A percentile compares a stretch with the other conserved stretches of the same genome.
These are phyloP conservation scores for Deakozyma indianensis DNA, from an alignment of 805 yeast genomes.

Conservation along the genomic window DNA sequence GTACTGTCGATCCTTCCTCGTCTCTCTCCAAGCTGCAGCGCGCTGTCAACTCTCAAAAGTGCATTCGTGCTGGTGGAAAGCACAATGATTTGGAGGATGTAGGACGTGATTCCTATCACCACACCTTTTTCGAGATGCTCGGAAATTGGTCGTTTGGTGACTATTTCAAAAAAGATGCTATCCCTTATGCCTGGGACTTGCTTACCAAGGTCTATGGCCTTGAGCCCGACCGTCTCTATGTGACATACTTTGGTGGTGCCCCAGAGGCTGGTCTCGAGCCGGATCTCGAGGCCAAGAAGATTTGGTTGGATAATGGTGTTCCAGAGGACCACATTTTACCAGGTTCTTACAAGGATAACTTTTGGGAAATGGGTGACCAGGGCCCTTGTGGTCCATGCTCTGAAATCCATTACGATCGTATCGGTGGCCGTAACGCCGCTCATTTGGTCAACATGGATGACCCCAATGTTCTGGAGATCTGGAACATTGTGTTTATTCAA, in stretches of 20 bases:
- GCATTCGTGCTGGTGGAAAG: slow-evolving; percentile 99
- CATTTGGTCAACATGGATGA: slow-evolving; percentile 87
- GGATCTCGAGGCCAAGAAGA: slow-evolving; percentile 81
- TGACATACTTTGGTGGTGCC: slow-evolving; percentile 95
- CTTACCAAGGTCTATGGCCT: slow-evolving; percentile 76
- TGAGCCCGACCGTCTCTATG: slow-evolving; percentile 68
- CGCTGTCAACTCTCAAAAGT: slow-evolving; percentile 92
- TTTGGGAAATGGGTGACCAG: slow-evolving; percentile 99
- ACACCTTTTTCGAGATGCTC: slow-evolving; percentile 97
- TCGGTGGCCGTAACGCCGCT: slow-evolving; percentile 96
- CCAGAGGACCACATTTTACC: slow-evolving; percentile 85
- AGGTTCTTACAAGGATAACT: slow-evolving; percentile 81
- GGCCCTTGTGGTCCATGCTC: slow-evolving; percentile 99
- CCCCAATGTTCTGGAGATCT: slow-evolving; percentile 92
- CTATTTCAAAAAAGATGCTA: slow-evolving; percentile 92
- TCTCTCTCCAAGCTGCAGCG: slow-evolving; percentile 73
- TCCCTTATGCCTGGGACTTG: slow-evolving; percentile 77
- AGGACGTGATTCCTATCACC: slow-evolving; percentile 95
- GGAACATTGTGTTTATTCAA: slow-evolving; percentile 97
- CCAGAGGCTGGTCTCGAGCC: slow-evolving; percentile 69
- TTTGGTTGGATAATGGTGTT: slow-evolving; percentile 82
- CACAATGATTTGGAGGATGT: slow-evolving; percentile 95
- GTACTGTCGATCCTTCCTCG: slow-evolving; percentile 91
- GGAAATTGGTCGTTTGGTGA: slow-evolving; percentile 99
- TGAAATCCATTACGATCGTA: slow-evolving; percentile 94